These are phyloP conservation scores for Thoreauomyces humboldtii DNA, from an alignment of 192 early-diverging fungal genomes.

Conservation along the genomic window DNA sequence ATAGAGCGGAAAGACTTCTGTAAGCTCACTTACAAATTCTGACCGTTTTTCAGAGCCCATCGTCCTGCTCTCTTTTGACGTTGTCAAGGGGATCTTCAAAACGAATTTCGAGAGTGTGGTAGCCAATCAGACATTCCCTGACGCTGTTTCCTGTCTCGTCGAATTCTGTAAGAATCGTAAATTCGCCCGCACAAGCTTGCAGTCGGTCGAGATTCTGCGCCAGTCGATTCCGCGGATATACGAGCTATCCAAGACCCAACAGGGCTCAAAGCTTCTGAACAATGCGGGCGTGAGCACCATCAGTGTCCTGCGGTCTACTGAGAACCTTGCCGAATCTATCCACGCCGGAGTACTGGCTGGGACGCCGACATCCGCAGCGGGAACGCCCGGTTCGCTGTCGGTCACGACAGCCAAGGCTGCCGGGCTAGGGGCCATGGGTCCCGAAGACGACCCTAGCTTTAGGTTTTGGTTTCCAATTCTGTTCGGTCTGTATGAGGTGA, in stretches of 20 bases:
- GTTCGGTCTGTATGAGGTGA: constrained; percentile 81
- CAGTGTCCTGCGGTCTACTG: constrained; percentile 21
- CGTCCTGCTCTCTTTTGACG: constrained; percentile 73
- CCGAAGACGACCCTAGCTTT: constrained; percentile 53
- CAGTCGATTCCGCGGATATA: constrained; percentile 44
- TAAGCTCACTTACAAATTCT: too few species aligned
- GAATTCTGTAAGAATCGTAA: constrained; percentile 69
- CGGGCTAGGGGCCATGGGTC: not conserved
- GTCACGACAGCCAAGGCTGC: not conserved
- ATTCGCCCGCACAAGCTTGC: constrained; percentile 64
- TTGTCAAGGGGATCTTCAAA: constrained; percentile 62
- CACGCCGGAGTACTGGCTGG: constrained; percentile 14
- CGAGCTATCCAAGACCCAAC: constrained; percentile 44
- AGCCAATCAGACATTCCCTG: constrained; percentile 50
- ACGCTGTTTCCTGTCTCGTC: constrained; percentile 48
- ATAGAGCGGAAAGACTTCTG: too few species aligned
- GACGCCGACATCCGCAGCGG: constrained; percentile 15
- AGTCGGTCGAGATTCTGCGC: constrained; percentile 50
- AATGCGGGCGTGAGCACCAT: constrained; percentile 14
- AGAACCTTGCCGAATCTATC: constrained; percentile 26
- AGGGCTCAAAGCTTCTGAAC: constrained; percentile 21
- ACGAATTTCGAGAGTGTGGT: constrained; percentile 65
- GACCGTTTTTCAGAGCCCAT: constrained; percentile 40
- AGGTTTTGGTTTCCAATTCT: constrained; percentile 83
- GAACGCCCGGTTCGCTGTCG: constrained; percentile 1